Evolutionary conservation across 176 grass and related monocot species (phyloP).

Genomic region (Pontederia crassipes): DNA sequence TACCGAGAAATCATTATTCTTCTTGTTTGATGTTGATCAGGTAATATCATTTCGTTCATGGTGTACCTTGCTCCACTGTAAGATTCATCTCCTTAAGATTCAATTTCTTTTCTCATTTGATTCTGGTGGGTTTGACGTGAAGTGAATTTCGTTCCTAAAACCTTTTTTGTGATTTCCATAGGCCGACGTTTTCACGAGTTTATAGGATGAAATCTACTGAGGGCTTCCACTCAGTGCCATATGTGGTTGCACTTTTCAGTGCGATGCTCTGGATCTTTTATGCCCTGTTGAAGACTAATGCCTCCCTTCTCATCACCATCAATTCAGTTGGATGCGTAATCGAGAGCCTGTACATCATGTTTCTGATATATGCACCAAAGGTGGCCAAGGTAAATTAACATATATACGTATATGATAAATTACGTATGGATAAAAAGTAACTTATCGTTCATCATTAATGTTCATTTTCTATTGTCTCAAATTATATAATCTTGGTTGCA

Average conservation of each 20-base stretch:
- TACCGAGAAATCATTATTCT: neutral
- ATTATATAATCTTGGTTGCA: neutral
- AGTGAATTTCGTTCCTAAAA: neutral
- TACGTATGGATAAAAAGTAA: neutral
- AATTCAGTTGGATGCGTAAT: constrained; percentile 64
- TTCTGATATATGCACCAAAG: constrained; percentile 56
- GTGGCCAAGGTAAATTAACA: constrained; percentile 18
- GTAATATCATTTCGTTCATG: constrained; percentile 81
- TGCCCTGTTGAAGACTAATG: constrained; percentile 54
- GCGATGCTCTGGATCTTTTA: constrained; percentile 88
- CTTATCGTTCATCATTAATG: neutral
- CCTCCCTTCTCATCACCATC: constrained; percentile 62
- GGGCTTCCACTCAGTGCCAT: constrained; percentile 73
- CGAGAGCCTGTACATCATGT: constrained; percentile 56
- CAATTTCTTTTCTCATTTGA: neutral
- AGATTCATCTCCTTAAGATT: constrained; percentile 7
- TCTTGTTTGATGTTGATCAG: constrained; percentile 28
- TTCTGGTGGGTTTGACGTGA: too few species aligned
- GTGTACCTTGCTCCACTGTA: constrained; percentile 71
- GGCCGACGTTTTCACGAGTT: constrained; percentile 86
- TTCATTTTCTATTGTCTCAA: neutral
- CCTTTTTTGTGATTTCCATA: constrained; percentile 5
- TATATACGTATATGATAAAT: neutral
- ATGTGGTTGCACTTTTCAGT: constrained; percentile 81
- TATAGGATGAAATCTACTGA: constrained; percentile 81